These are phyloP conservation scores for Cordyceps tenuipes DNA, from an alignment of 2,329 filamentous ascomycete genomes.

Conservation along the genomic window DNA sequence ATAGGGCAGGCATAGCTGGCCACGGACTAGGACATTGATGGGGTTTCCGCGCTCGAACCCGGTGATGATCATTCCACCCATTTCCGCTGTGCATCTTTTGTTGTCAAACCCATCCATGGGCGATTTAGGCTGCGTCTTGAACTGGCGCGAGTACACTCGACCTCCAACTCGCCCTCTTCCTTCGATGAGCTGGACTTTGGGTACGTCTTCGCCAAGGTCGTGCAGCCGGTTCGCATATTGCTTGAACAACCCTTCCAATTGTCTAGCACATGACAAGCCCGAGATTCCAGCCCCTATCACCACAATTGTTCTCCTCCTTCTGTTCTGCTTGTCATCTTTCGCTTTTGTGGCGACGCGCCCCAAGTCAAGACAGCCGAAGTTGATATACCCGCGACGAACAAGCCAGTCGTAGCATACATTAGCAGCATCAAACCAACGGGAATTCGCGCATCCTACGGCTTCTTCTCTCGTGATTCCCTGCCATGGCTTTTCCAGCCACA, in stretches of 20 bases:
- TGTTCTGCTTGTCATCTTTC: constrained; percentile 24
- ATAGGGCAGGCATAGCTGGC: constrained; percentile 80
- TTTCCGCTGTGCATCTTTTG: constrained; percentile 74
- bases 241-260: constrained; percentile 75
- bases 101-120: constrained; percentile 45
- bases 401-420: constrained; percentile 91
- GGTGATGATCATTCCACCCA: constrained; percentile 97
- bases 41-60: constrained; percentile 95
- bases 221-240: constrained; percentile 67
- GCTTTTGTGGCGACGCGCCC: constrained; percentile 37
- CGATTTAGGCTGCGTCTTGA: constrained; percentile 49
- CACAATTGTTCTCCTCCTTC: constrained; percentile 61
- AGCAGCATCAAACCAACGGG: constrained; percentile 81
- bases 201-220: constrained; percentile 57
- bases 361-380: constrained; percentile 85
- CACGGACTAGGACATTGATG: constrained; percentile 80
- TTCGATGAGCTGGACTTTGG: constrained; percentile 74
- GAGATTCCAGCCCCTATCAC: constrained; percentile 93
- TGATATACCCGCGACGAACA: constrained; percentile 84
- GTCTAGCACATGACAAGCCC: constrained; percentile 83
- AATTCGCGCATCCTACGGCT: constrained; percentile 82
- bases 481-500: constrained; percentile 84
- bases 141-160: constrained; percentile 76
- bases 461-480: constrained; percentile 74
- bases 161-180: constrained; percentile 82